These are phyloP conservation scores for Trypanosoma mega DNA, from an alignment of 208 protist species.

Conservation along the genomic window DNA sequence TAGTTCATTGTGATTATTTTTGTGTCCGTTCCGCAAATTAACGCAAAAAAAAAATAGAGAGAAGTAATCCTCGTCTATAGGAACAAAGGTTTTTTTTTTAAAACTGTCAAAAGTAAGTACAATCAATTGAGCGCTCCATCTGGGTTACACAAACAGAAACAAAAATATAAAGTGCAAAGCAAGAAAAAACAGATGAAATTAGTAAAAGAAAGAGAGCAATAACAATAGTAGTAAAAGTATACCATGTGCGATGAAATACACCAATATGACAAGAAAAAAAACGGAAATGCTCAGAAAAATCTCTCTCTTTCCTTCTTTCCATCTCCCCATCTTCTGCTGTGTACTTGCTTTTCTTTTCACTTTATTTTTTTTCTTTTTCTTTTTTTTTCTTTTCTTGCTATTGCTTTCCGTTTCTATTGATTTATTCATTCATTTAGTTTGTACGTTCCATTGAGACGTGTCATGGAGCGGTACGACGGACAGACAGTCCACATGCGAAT, in stretches of 20 bases:
- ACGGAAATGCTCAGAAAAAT: not conserved
- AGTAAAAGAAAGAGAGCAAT: not conserved
- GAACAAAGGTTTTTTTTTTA: no score
- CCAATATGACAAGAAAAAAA: not conserved
- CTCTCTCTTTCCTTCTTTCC: no score
- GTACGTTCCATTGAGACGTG: conserved; percentile 22
- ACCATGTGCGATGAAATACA: no score
- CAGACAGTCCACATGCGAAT: conserved; percentile 29
- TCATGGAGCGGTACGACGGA: conserved; percentile 24
- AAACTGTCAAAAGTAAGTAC: no score
- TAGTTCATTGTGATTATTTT: no score
- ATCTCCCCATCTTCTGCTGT: no score
- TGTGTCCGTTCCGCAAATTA: no score
- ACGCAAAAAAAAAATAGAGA: no score
- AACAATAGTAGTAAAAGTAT: conserved; percentile 13
- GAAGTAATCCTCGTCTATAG: no score
- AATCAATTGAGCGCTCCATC: no score
- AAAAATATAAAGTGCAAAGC: not conserved
- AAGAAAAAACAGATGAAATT: not conserved
- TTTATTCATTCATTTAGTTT: conserved; percentile 4
- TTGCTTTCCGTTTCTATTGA: not conserved
- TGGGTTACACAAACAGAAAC: no score
- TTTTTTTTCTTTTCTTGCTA: not conserved
- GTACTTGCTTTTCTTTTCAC: not conserved
- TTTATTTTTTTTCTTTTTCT: not conserved